phyloP scores from a whole-genome alignment of 257 asterid genomes.

The Solanum habrochaites region DNA sequence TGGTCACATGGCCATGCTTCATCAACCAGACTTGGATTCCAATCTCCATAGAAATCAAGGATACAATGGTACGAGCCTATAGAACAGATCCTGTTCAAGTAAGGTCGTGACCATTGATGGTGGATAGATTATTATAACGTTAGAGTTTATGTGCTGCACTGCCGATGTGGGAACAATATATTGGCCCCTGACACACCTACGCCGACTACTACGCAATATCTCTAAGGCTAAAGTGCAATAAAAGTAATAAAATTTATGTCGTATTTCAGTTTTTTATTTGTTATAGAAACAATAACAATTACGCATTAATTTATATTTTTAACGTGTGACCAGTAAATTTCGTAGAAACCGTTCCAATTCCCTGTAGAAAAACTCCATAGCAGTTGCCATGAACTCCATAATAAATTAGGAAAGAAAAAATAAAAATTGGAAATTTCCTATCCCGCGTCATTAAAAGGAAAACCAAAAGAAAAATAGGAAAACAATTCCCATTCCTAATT shows the following conservation, averaged over 20 bases:
- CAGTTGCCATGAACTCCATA: background rate
- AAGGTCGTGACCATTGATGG: background rate
- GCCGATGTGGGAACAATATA: background rate
- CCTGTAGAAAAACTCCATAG: background rate
- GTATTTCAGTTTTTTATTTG: background rate
- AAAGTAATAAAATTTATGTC: background rate
- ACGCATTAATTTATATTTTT: too few species aligned
- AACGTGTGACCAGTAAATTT: too few species aligned
- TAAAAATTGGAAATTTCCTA: background rate
- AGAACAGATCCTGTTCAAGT: background rate
- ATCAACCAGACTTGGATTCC: slow-evolving; percentile 8
- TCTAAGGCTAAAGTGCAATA: background rate
- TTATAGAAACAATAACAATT: too few species aligned
- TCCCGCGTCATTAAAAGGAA: background rate
- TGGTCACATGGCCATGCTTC: background rate
- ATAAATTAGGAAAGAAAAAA: background rate
- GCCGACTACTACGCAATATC: background rate
- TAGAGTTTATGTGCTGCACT: background rate
- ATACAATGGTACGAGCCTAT: background rate
- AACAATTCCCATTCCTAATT: too few species aligned
- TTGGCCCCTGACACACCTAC: background rate
- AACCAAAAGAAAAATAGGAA: background rate
- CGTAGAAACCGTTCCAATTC: background rate
- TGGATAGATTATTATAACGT: background rate
- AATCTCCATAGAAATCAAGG: slow-evolving; percentile 1